Conservation (phyloP, 306 rosid species). For the Castanea sativa region DNA sequence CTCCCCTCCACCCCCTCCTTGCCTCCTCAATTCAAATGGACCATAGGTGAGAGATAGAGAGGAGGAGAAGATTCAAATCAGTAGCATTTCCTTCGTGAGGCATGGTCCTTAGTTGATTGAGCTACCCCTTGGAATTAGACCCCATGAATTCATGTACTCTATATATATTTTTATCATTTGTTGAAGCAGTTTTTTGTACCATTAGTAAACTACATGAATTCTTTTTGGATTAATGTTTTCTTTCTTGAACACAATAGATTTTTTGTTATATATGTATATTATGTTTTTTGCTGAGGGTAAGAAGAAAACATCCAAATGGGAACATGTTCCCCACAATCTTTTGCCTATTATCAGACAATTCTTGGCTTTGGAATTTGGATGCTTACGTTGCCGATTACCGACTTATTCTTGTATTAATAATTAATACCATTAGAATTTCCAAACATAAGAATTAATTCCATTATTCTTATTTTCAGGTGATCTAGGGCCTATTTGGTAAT, state of each 20-base stretch:
- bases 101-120: background rate
- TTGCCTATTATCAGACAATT: background rate
- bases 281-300: background rate
- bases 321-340: background rate
- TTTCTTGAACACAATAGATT: too few relatives aligned
- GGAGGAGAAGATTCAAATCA: too few relatives aligned
- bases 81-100: too few relatives aligned
- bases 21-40: too few relatives aligned
- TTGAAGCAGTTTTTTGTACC: background rate
- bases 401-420: too few relatives aligned
- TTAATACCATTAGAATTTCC: too few relatives aligned
- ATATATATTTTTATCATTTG: background rate
- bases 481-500: too few relatives aligned
- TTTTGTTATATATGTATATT: too few relatives aligned
- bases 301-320: background rate
- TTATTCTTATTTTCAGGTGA: background rate
- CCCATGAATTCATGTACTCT: background rate
- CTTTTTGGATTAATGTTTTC: background rate
- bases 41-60: too few relatives aligned
- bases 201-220: background rate
- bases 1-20: too few relatives aligned
- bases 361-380: background rate
- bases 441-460: too few relatives aligned
- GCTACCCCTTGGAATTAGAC: background rate
- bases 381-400: background rate